phyloP scores from a whole-genome alignment of 495 filamentous ascomycete species.

The Hypoxylon rickii region DNA sequence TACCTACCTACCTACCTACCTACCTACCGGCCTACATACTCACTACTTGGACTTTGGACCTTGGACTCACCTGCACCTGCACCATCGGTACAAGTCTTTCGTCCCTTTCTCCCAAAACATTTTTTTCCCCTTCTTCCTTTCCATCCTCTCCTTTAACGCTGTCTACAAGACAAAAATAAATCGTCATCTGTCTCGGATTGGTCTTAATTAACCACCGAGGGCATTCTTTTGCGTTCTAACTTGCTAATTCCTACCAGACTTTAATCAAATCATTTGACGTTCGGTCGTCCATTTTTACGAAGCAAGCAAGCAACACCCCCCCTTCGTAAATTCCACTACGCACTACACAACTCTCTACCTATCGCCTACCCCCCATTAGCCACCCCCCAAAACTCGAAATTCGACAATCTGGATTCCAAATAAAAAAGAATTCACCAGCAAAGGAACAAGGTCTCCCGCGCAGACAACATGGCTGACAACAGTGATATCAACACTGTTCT shows the following conservation, averaged over 20 bases:
- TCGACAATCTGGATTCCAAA: slow-evolving; percentile 23
- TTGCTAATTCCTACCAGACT: slow-evolving; percentile 3
- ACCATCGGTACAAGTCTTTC: slow-evolving; percentile 4
- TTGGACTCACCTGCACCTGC: slow-evolving; percentile 24
- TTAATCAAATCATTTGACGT: not conserved
- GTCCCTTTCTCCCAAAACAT: slow-evolving; percentile 20
- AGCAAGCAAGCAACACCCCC: slow-evolving; percentile 28
- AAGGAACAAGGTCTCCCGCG: slow-evolving; percentile 14
- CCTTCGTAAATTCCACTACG: slow-evolving; percentile 29
- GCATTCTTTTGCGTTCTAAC: slow-evolving; percentile 9
- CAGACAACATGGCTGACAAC: slow-evolving; percentile 51
- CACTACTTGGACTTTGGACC: too few relatives aligned
- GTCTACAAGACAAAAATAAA: slow-evolving; percentile 26
- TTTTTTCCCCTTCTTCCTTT: not conserved
- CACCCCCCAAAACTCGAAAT: too few relatives aligned
- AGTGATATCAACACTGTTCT: slow-evolving; percentile 70
- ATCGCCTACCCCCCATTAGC: too few relatives aligned
- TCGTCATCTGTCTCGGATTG: slow-evolving; percentile 13
- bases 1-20: too few relatives aligned
- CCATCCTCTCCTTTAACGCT: slow-evolving; percentile 16
- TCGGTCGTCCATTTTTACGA: slow-evolving; percentile 5
- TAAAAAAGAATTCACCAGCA: slow-evolving; percentile 39
- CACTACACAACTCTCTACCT: too few relatives aligned
- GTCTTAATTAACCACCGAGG: slow-evolving; percentile 5
- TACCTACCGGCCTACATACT: too few relatives aligned